phyloP scores from a whole-genome alignment of 305 asterid species.

The Ilex paraguariensis region DNA sequence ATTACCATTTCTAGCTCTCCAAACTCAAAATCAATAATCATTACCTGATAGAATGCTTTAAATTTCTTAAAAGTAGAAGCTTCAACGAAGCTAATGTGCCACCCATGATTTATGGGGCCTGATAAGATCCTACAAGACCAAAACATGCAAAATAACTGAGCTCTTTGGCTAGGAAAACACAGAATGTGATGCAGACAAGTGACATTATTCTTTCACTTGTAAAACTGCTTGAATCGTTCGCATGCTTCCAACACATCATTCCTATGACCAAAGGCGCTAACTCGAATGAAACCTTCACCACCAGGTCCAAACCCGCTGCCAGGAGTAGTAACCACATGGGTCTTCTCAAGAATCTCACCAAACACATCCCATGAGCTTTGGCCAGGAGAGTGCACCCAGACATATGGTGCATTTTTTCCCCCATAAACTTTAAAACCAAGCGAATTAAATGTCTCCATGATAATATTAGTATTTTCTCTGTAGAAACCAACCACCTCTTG shows the following conservation, averaged over 20 bases:
- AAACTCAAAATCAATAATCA: too few relatives aligned
- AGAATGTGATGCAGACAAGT: background rate
- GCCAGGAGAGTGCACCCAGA: slow-evolving; percentile 89
- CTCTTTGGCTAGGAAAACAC: too few relatives aligned
- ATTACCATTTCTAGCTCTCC: too few relatives aligned
- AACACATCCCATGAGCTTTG: slow-evolving; percentile 98
- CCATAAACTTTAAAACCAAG: slow-evolving; percentile 91
- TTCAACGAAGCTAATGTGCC: too few relatives aligned
- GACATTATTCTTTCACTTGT: slow-evolving; percentile 36
- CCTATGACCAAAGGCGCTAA: slow-evolving; percentile 92
- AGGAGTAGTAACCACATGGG: slow-evolving; percentile 90
- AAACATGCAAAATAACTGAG: too few relatives aligned
- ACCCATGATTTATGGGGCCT: too few relatives aligned
- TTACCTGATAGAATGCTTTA: too few relatives aligned
- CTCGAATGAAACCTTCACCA: slow-evolving; percentile 92
- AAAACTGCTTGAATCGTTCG: slow-evolving; percentile 86
- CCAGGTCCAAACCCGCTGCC: slow-evolving; percentile 98
- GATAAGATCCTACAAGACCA: too few relatives aligned
- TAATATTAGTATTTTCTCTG: slow-evolving; percentile 83
- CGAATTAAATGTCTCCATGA: slow-evolving; percentile 73
- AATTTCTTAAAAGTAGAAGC: too few relatives aligned
- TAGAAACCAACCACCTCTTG: slow-evolving; percentile 82
- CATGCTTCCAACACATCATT: slow-evolving; percentile 91
- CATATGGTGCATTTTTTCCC: slow-evolving; percentile 87
- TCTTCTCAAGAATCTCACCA: slow-evolving; percentile 84